phyloP scores from a whole-genome alignment of 176 grass and related monocot species.

The Pontederia paniculata region DNA sequence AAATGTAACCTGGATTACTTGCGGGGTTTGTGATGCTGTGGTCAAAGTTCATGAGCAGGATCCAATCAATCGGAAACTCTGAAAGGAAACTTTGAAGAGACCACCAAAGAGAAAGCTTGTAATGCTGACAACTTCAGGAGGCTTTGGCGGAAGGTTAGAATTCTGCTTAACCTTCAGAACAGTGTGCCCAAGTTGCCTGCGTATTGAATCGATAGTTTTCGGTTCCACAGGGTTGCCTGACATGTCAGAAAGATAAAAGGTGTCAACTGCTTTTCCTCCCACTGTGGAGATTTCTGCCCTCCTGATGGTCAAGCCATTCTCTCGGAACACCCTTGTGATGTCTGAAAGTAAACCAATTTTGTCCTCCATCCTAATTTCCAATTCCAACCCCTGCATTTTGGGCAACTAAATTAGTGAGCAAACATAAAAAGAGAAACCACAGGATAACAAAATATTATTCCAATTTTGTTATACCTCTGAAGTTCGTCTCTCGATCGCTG shows the following conservation, averaged over 20 bases:
- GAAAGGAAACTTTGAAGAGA: slow-evolving; percentile 3
- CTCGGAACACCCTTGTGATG: slow-evolving; percentile 2
- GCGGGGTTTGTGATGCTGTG: too few species aligned
- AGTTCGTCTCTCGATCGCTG: slow-evolving; percentile 1
- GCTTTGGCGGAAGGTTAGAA: background rate
- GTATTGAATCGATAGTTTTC: background rate
- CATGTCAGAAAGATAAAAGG: background rate
- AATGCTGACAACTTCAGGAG: background rate
- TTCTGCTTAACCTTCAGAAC: slow-evolving; percentile 3
- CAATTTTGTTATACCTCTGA: background rate
- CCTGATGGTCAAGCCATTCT: background rate
- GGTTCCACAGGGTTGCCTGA: slow-evolving; percentile 1
- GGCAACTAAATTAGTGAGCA: background rate
- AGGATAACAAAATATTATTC: background rate
- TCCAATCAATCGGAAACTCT: slow-evolving; percentile 3
- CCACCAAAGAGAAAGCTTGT: background rate
- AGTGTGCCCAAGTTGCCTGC: background rate
- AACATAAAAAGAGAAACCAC: background rate
- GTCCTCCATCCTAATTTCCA: slow-evolving; percentile 3
- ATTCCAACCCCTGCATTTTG: background rate
- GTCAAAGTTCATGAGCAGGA: background rate
- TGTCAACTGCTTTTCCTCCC: slow-evolving; percentile 1
- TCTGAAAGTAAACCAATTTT: background rate
- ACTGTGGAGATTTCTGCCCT: background rate
- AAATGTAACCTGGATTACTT: too few species aligned